phyloP scores from a whole-genome alignment of 2,329 filamentous ascomycete species.

The Colletotrichum tabaci region DNA sequence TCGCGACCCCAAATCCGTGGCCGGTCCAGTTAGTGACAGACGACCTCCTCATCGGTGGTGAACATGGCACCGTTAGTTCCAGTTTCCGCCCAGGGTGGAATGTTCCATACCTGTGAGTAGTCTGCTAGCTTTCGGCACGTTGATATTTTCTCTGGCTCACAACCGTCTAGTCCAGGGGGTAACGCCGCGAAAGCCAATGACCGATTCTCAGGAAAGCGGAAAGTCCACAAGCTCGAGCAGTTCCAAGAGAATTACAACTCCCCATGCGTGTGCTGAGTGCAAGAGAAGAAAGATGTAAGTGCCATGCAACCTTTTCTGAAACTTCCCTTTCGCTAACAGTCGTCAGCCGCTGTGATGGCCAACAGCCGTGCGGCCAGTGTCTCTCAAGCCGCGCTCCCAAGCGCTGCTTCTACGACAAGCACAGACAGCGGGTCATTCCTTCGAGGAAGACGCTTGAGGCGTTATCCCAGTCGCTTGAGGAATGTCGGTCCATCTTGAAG shows the following conservation, averaged over 20 bases:
- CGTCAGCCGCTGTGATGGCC: constrained; percentile 79
- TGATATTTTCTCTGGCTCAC: constrained; percentile 10
- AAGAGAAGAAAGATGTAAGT: constrained; percentile 82
- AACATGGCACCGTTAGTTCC: constrained; percentile 42
- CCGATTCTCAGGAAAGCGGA: constrained; percentile 46
- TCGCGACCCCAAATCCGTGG: background rate
- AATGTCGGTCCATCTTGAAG: constrained; percentile 74
- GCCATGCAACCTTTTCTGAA: background rate
- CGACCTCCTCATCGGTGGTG: background rate
- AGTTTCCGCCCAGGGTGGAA: constrained; percentile 42
- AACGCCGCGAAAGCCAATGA: constrained; percentile 42
- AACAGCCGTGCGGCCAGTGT: constrained; percentile 86
- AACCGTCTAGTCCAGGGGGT: constrained; percentile 39
- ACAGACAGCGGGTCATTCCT: constrained; percentile 81
- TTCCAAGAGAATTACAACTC: constrained; percentile 68
- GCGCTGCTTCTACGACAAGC: constrained; percentile 85
- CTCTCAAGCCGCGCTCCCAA: constrained; percentile 86
- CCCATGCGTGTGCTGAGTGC: constrained; percentile 81
- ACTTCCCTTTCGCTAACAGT: constrained; percentile 46
- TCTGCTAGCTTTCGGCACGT: background rate
- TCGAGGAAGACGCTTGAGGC: constrained; percentile 82
- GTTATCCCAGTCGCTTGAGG: constrained; percentile 75
- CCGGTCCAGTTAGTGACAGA: background rate
- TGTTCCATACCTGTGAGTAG: constrained; percentile 44
- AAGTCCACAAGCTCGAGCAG: constrained; percentile 56